Evolutionary conservation across 441 rosid species (phyloP), one percentile per base, ranked within the genome.

Genomic region (Mallotus japonicus): DNA sequence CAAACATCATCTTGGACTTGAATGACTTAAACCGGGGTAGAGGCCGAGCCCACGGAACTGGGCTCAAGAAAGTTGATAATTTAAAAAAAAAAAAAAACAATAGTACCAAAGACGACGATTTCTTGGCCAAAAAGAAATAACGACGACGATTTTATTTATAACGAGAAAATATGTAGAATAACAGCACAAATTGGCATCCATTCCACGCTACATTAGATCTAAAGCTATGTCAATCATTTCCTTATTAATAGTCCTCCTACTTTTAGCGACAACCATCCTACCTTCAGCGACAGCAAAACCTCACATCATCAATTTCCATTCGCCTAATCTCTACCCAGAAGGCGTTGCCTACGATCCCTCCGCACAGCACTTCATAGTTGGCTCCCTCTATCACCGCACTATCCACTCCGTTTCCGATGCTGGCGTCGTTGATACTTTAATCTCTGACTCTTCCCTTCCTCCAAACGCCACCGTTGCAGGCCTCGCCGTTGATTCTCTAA

Each of bases 341-440:
- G 91, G 88, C 71, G 60, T 90, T 12, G 78, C 91, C 28, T 90
- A 91, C 87, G 96, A 93, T 77, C 86, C 89, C 13, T 70, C 87
- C 2, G 88, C 79, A 51, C 85, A 92, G 58, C 96, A 90, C 85
- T 93, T 93, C 84, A 16, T 93, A 75, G 93, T 92, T 54, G 96
- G 96, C 42, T 92, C 97, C 3, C 79, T 85, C 74, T 85, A 64
- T 65, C 73, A 81, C 76, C 89, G 95, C 74, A 76, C 89, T 0
- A 77, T 93, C 72, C 81, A 57, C 78, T 82, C 97, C 55, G 91
- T 93, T 74, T 93, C 97, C 62, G 97, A 93, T 70, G 95, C 93
- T 44, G 97, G 92, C 58, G 91, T 90, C 75, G 42, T 80, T 46
- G 83, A 92, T 57, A 85, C 87, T 16, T 71, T 93, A 28, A 56